Base-by-base conservation (phyloP, 352 stramenopile genomes). In the Pythium grandisporangium region DNA sequence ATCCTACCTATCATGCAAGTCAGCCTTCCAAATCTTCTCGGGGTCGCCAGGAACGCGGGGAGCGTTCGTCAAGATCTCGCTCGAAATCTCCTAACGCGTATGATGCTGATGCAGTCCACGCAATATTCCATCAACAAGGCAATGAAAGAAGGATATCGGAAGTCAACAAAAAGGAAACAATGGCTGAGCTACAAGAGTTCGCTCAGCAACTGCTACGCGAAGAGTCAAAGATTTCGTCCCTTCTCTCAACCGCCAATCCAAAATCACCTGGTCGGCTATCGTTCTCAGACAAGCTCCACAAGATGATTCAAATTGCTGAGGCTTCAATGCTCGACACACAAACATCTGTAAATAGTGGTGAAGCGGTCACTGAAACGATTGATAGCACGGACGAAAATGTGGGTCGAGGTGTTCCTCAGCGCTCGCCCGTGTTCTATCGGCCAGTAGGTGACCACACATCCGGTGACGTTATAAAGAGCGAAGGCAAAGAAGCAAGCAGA, bases 271-370 rank as follows among this genome's bases (percentile, higher is more conserved):
- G 64, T n/a, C 53, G 73, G 17, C 77, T 86, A 66, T 78, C 61
- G 14, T 86, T 86, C 24, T 82, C 70, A 4, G 70, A 84, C 38
- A 86, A 84, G 38, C 51, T 86, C 3, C 73, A 86, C 59, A 81
- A 78, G 52, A 86, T 86, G 73, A 86, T 86, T 42, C 65, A 86
- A 50, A 84, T 84, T 30, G 70, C 70, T 1, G 73, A 87, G 29
- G 73, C 69, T 6, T 79, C 74, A 0, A 81, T 87, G 63, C 73
- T 70, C 21, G 64, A 83, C 22, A 56, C 51, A 13, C 58, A 41
- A 30, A 30, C 56, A 19, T 24, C 36, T 16, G 19, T 19, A 2
- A 43, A 52, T 16, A 26, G 34, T 5, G 13, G 24, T 16, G 2
- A n/a, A 4, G 25, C 38, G 22, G 37, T n/a, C n/a, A n/a, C n/a